Evolutionary conservation across 768 basidiomycete species (phyloP), one percentile per base, ranked within the genome.

Genomic region (Hebeloma cylindrosporum): DNA sequence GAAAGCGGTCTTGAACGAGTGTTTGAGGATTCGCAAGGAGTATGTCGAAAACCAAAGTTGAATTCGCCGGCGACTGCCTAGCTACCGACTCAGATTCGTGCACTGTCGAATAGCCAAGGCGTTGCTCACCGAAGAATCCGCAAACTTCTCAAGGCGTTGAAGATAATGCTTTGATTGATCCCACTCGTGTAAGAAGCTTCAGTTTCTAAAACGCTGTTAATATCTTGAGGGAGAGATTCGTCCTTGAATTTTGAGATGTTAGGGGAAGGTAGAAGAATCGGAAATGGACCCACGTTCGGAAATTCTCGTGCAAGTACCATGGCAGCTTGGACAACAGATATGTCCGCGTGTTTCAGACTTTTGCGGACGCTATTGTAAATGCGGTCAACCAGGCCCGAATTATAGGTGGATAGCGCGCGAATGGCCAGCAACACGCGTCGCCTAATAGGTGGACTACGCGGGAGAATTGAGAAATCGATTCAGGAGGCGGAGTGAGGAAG

Each of bases 351-450:
- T 21, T 64, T 52, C 23, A 81, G 47, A 32, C 75, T 65, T 45
- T 61, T 70, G 23, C 68, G 25, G 9, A 77, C 48, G 39, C 64
- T 69, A 16, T 56, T 51, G 17, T 69, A 61, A 6, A 79, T 67
- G 30, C 65, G 64, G 29, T 64, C 63, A 34, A 86, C 53, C 14
- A 82, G 58, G 17, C 74, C 72, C 3, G 68, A 50, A 23, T 81
- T 75, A 31, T 64, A 59, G 34, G 47, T 59, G 8, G 80, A 75
- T 17, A 90, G 65, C 9, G 72, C 65, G 31, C 76, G 70, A 51
- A 80, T 77, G 2, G 81, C 82, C 25, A 80, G 63, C 29, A 89
- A 60, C 8, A 83, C 74, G 33, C 85, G 77, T 48, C 81, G 73
- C 28, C 80, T 80, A 36, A 91, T 71, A 52, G 73, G 69, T 7